Evolutionary conservation across 371 early-diverging fungal genomes (phyloP).

Genomic region (Funneliformis caledonium): DNA sequence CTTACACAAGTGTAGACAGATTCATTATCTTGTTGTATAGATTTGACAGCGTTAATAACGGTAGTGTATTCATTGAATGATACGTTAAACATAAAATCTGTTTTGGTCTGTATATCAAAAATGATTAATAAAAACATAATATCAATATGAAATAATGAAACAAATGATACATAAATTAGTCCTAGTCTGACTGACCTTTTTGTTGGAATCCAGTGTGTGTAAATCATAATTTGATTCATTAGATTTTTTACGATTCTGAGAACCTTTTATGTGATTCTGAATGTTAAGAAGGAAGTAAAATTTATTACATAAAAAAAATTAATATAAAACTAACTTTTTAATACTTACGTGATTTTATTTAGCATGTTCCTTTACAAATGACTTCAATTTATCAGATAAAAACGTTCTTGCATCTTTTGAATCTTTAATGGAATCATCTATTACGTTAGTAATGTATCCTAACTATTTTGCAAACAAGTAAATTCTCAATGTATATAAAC

Average conservation of each 20-base stretch:
- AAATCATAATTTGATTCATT: neutral
- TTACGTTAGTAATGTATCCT: neutral
- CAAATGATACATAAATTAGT: neutral
- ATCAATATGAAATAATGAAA: neutral
- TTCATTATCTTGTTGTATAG: neutral
- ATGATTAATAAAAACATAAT: neutral
- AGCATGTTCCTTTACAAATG: neutral
- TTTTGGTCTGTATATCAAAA: neutral
- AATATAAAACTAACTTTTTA: conserved; percentile 11
- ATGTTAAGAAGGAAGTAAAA: neutral
- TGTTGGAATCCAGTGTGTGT: neutral
- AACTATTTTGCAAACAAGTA: conserved; percentile 1
- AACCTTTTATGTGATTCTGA: neutral
- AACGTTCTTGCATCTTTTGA: neutral
- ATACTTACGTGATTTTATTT: neutral
- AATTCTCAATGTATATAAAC: conserved; percentile 12
- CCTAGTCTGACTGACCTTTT: conserved; percentile 1
- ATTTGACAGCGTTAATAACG: neutral
- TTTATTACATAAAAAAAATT: neutral
- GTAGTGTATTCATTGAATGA: neutral
- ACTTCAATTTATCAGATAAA: neutral
- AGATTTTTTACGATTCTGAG: neutral
- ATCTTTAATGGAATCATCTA: neutral
- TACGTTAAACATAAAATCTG: neutral
- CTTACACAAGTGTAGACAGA: neutral